Base-by-base conservation (phyloP, 352 stramenopile genomes). In the Globisporangium echinulatum region DNA sequence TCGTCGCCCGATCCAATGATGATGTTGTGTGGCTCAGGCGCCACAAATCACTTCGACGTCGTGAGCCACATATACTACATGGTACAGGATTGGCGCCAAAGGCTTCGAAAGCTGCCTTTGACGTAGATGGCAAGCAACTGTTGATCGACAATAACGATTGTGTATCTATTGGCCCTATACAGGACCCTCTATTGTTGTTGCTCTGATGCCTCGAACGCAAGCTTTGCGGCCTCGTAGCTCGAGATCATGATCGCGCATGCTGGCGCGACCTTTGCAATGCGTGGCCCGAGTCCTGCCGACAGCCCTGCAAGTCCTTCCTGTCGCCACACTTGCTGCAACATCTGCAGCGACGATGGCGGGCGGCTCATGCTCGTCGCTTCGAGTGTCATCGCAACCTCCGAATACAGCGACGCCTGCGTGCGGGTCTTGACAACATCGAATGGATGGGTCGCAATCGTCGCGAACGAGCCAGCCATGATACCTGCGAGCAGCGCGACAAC, bases 371-470 rank as follows among this genome's bases (percentile, higher is more conserved):
- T 4, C 15, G 50, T 7, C 55, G 52, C 33, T n/a, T 52, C 25
- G 36, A 3, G 61, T 42, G 7, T 33, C 13, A 59, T 52, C 48
- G 64, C 58, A 15, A 61, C 66, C 33, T 71, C 64, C 48, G 60
- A 69, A 62, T 82, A 90, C 10, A 79, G 66, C 39, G 80, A 69
- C 15, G 90, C 72, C 63, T 95, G 85, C 49, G 76, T 70, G 14
- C 92, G 78, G 11, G 93, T 98, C 72, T 98, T 99, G 66, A 98
- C 71, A 53, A 98, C 93, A 70, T 98, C 94, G 61, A 98, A 96
- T 38, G 96, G 94, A 10, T 96, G 97, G 9, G 94, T 98, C n/a
- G 76, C 65, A 13, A 93, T 66, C 5, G 93, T 93, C 38, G 96
- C 91, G 38, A 98, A 70, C 0, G 85, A 67, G 44, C 94, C 92